Conservation (phyloP, 257 asterid species). For the Solanum appendiculatum region DNA sequence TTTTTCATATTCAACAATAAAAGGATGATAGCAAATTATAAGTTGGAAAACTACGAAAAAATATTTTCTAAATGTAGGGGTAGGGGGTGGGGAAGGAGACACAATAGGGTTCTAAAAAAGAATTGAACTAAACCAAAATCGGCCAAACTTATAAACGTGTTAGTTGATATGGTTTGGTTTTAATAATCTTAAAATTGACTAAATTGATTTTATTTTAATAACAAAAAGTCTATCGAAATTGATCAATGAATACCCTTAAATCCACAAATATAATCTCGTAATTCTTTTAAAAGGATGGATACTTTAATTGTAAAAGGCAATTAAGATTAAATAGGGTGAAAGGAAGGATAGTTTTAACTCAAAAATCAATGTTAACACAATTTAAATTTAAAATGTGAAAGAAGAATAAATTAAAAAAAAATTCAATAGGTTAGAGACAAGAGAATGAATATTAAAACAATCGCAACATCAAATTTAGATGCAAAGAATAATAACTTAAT, state of each 20-base stretch:
- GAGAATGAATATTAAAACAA: too few species aligned
- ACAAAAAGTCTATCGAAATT: not conserved
- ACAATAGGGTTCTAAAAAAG: not conserved
- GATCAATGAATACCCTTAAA: not conserved
- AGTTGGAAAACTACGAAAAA: not conserved
- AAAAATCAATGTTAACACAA: not conserved
- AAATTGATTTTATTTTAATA: too few species aligned
- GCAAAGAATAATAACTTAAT: not conserved
- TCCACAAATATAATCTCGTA: too few species aligned
- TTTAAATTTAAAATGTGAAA: too few species aligned
- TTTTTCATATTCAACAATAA: not conserved
- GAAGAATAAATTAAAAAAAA: not conserved
- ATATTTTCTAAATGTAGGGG: not conserved
- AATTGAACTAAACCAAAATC: not conserved
- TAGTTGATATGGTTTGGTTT: not conserved
- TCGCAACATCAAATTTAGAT: not conserved
- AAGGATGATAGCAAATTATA: not conserved
- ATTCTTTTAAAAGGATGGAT: not conserved
- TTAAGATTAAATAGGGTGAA: not conserved
- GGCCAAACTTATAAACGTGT: not conserved
- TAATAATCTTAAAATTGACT: too few species aligned
- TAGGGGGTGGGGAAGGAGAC: not conserved
- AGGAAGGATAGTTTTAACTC: not conserved
- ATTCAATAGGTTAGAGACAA: not conserved
- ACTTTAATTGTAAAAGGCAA: not conserved